These are phyloP conservation scores for Cladosporium sp. DNA, from an alignment of 2,329 filamentous ascomycete genomes.

Conservation along the genomic window DNA sequence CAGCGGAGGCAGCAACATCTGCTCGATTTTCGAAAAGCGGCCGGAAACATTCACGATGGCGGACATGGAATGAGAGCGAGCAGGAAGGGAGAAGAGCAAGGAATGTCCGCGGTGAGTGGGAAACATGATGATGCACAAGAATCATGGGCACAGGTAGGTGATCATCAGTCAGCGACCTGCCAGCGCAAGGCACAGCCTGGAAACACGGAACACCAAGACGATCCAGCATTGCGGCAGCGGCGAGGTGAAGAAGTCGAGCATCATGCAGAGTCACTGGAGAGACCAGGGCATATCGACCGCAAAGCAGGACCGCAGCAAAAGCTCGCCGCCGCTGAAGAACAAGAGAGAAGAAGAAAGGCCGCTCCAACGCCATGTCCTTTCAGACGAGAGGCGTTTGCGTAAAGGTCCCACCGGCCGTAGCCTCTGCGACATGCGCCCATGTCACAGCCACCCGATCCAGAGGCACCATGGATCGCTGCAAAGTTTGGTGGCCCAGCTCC, in stretches of 20 bases:
- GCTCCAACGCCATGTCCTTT: not conserved
- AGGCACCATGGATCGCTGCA: not conserved
- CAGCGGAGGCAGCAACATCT: not conserved
- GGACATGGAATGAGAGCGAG: not conserved
- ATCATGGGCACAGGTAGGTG: not conserved
- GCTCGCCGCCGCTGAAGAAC: too few species aligned
- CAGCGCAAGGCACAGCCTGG: not conserved
- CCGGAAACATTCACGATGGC: not conserved
- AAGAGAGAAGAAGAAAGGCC: not conserved
- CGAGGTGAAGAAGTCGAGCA: not conserved
- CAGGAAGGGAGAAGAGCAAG: not conserved
- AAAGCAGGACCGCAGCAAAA: not conserved
- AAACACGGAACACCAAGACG: not conserved
- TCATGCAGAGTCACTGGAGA: not conserved
- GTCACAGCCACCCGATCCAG: not conserved
- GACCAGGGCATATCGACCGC: not conserved
- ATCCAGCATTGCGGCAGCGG: not conserved
- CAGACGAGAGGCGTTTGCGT: not conserved
- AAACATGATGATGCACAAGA: not conserved
- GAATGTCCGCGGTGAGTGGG: not conserved
- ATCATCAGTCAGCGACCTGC: not conserved
- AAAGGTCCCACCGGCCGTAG: conserved; percentile 10
- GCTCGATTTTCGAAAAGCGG: not conserved
- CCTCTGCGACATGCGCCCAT: conserved; percentile 3
- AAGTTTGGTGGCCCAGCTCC: not conserved